These are phyloP conservation scores for Backusella psychrophila DNA, from an alignment of 192 early-diverging fungal genomes.

Conservation along the genomic window DNA sequence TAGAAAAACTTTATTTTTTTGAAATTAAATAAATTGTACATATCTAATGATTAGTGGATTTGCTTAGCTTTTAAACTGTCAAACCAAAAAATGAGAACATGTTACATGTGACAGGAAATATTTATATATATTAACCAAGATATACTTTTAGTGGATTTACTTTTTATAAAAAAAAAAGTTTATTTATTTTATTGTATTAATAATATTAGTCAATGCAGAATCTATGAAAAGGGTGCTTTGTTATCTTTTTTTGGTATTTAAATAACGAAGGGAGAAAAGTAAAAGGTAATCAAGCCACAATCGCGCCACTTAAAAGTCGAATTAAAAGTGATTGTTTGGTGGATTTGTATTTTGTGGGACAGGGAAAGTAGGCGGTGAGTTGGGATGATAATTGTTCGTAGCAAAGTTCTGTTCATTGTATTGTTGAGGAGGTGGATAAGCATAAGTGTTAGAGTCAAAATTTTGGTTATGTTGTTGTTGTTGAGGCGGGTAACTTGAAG, in stretches of 20 bases:
- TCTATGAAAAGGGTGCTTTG: not conserved
- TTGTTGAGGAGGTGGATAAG: not conserved
- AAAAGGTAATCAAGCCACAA: not conserved
- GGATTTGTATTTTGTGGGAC: constrained; percentile 1
- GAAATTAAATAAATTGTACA: not conserved
- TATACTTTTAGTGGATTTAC: not conserved
- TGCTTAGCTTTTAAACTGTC: not conserved
- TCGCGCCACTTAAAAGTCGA: not conserved
- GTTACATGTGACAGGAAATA: not conserved
- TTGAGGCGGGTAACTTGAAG: not conserved
- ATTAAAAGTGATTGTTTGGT: not conserved
- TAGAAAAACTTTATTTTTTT: not conserved
- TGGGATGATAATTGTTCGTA: not conserved
- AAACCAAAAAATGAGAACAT: not conserved
- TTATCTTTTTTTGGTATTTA: not conserved
- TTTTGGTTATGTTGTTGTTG: not conserved
- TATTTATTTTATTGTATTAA: not conserved
- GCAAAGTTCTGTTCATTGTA: not conserved
- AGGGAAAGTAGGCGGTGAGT: not conserved
- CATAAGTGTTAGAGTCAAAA: not conserved
- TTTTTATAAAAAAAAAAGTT: not conserved
- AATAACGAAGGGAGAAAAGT: not conserved
- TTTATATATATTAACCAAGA: not conserved
- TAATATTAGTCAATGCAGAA: not conserved
- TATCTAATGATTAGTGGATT: not conserved